Evolutionary conservation across 1,284 basidiomycete genomes (phyloP).

Genomic region (Microbotryum intermedium): DNA sequence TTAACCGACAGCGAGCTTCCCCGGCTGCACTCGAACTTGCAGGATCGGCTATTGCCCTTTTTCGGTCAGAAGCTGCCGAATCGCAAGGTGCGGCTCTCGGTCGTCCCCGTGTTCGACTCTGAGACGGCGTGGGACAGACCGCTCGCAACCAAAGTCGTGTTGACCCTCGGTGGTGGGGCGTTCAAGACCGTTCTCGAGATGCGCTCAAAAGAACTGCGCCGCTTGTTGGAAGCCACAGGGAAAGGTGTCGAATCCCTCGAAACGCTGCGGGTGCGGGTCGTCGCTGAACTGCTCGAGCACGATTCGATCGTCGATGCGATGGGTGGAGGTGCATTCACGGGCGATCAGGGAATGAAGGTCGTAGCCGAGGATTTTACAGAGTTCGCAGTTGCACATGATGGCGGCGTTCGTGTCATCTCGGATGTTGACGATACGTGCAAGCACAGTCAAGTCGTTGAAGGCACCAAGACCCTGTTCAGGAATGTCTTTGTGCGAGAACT

Average conservation of each 20-base stretch:
- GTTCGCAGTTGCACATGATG: slow-evolving; percentile 15
- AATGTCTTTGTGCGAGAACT: slow-evolving; percentile 49
- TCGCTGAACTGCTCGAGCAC: slow-evolving; percentile 22
- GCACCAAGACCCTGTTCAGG: slow-evolving; percentile 38
- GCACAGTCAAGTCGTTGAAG: slow-evolving; percentile 36
- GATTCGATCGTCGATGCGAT: slow-evolving; percentile 3
- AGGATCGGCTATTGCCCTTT: slow-evolving; percentile 31
- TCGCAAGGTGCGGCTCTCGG: slow-evolving; percentile 27
- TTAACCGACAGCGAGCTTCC: slow-evolving; percentile 9
- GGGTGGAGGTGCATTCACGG: not conserved
- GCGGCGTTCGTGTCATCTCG: slow-evolving; percentile 63
- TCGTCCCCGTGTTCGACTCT: slow-evolving; percentile 10
- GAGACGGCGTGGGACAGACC: slow-evolving; percentile 3
- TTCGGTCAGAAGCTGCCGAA: slow-evolving; percentile 29
- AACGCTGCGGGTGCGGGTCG: slow-evolving; percentile 8
- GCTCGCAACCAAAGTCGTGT: slow-evolving; percentile 13
- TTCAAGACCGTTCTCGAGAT: slow-evolving; percentile 26
- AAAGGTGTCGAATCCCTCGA: slow-evolving; percentile 7
- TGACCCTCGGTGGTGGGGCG: slow-evolving; percentile 26
- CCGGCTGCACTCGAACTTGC: slow-evolving; percentile 29
- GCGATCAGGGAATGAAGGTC: slow-evolving; percentile 5
- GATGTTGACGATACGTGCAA: slow-evolving; percentile 96
- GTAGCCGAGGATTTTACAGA: slow-evolving; percentile 16
- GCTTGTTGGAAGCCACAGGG: slow-evolving; percentile 7
- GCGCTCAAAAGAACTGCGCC: slow-evolving; percentile 2